These are phyloP conservation scores for Solanum chilense DNA, from an alignment of 257 asterid species.

Conservation along the genomic window DNA sequence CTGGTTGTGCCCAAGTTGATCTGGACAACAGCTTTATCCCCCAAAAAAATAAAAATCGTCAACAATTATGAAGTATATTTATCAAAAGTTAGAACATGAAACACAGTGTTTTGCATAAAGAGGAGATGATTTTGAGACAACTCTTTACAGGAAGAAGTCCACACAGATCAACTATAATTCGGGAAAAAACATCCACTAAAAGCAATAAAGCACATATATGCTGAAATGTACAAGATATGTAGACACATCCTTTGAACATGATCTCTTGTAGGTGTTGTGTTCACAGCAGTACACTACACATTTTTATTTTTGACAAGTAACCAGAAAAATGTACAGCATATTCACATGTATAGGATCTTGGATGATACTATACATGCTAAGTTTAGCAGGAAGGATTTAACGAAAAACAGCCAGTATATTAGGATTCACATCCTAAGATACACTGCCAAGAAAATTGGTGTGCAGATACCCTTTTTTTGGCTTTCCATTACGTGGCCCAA, in stretches of 20 bases:
- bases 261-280: background rate
- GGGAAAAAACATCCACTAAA: background rate
- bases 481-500: background rate
- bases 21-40: background rate
- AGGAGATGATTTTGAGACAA: background rate
- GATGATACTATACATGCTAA: background rate
- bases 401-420: background rate
- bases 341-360: background rate
- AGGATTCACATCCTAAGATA: background rate
- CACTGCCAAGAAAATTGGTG: background rate
- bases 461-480: background rate
- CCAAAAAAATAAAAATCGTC: background rate
- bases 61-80: background rate
- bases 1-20: background rate
- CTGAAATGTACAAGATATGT: background rate
- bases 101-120: background rate
- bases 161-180: rapidly evolving
- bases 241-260: background rate
- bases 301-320: background rate
- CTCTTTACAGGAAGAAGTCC: background rate
- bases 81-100: background rate
- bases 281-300: background rate
- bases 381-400: background rate
- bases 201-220: background rate
- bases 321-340: background rate